Evolutionary conservation across 345 rosid species (phyloP).

Genomic region (Eucalyptus regnans): DNA sequence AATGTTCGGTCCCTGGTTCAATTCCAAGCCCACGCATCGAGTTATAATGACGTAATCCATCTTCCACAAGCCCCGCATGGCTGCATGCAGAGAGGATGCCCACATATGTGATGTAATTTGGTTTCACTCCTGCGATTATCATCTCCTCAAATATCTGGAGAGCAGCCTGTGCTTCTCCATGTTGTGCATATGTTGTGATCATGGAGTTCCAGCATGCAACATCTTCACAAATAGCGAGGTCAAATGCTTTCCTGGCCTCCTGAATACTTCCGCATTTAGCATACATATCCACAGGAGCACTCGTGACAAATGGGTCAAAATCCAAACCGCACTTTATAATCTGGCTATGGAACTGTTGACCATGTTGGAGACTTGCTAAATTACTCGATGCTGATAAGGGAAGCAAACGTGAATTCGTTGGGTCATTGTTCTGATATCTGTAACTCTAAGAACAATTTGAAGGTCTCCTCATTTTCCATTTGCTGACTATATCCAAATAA

Average conservation of each 20-base stretch:
- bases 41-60: conserved; percentile 32
- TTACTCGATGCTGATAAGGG: conserved; percentile 45
- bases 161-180: no score
- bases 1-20: conserved; percentile 59
- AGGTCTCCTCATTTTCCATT: conserved; percentile 54
- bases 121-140: no score
- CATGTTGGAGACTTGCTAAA: conserved; percentile 48
- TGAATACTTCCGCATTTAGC: no score
- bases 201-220: no score
- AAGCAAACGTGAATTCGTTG: conserved; percentile 51
- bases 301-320: no score
- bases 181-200: no score
- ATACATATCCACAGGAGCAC: no score
- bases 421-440: conserved; percentile 37
- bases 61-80: conserved; percentile 62
- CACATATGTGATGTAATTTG: no score
- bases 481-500: no score
- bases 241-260: no score
- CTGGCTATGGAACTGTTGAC: conserved; percentile 54
- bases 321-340: neutral
- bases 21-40: conserved; percentile 41
- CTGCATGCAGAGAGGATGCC: conserved; percentile 25
- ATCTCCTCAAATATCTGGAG: no score
- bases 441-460: conserved; percentile 38
- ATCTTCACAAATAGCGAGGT: no score